A percentile compares a stretch with the other conserved stretches of the same genome.
Conservation (phyloP, 768 basidiomycete genomes). For the Russula vinacea region DNA sequence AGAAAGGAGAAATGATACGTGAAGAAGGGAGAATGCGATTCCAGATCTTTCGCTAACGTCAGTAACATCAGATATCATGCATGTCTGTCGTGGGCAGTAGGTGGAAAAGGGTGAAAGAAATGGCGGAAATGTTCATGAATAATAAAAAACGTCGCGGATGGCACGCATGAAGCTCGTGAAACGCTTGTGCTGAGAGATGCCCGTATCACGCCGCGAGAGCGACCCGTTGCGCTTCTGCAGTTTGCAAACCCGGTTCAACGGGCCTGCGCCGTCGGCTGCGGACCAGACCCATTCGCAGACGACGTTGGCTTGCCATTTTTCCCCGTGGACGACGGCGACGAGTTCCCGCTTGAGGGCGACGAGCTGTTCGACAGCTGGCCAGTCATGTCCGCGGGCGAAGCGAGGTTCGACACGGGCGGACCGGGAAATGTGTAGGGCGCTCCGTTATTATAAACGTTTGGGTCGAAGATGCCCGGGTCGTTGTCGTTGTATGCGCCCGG, state of each 20-base stretch:
- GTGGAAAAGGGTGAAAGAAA: background rate
- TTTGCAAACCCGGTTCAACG: constrained; percentile 3
- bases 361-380: background rate
- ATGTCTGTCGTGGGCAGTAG: background rate
- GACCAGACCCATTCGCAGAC: constrained; percentile 4
- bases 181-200: constrained; percentile 9
- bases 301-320: constrained; percentile 3
- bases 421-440: constrained; percentile 23
- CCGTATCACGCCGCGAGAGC: constrained; percentile 6
- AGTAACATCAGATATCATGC: constrained; percentile 2
- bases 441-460: constrained; percentile 35
- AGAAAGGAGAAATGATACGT: constrained; percentile 6
- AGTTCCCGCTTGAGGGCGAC: background rate
- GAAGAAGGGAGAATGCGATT: background rate
- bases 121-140: background rate
- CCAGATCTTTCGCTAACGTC: background rate
- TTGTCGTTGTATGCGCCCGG: constrained; percentile 71
- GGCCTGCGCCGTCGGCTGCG: background rate
- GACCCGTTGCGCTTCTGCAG: constrained; percentile 13
- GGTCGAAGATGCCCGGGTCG: constrained; percentile 68
- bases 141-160: constrained; percentile 13
- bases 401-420: constrained; percentile 28
- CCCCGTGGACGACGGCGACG: background rate
- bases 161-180: constrained; percentile 16
- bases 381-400: constrained; percentile 12